Conservation (phyloP, 331 rosid species). For the Malus hybrid region DNA sequence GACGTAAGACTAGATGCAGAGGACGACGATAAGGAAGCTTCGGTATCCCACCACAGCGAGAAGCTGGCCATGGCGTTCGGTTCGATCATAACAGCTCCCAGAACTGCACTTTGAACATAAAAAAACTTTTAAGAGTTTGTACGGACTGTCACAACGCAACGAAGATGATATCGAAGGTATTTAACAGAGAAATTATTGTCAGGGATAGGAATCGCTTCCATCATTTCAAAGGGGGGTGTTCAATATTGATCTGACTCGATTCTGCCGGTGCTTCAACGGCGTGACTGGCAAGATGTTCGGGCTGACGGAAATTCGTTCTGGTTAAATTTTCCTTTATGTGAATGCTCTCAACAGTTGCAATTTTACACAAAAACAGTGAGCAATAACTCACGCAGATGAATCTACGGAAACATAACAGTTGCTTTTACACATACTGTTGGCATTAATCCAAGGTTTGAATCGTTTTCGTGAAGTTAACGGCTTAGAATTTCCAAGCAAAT, state of each 20-base stretch:
- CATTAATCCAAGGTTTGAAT: too few relatives aligned
- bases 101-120: constrained; percentile 43
- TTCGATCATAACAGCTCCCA: constrained; percentile 36
- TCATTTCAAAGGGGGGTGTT: constrained; percentile 46
- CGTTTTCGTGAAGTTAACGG: too few relatives aligned
- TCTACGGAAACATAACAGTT: too few relatives aligned
- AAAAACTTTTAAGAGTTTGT: constrained; percentile 52
- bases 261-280: neutral
- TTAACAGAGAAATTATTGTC: constrained; percentile 41
- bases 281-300: too few relatives aligned
- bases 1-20: constrained; percentile 61
- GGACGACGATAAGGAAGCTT: constrained; percentile 43
- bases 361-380: too few relatives aligned
- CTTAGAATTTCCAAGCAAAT: too few relatives aligned
- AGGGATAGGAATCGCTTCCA: constrained; percentile 58
- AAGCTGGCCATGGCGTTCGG: constrained; percentile 67
- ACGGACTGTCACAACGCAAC: constrained; percentile 56
- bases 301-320: too few relatives aligned
- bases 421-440: too few relatives aligned
- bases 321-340: too few relatives aligned
- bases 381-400: too few relatives aligned
- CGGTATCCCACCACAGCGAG: constrained; percentile 68
- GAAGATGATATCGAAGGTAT: constrained; percentile 44
- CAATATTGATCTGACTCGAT: neutral
- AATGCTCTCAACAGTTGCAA: too few relatives aligned